Evolutionary conservation across 2,329 filamentous ascomycete genomes (phyloP).

Genomic region (Calonectria multiphialidica): DNA sequence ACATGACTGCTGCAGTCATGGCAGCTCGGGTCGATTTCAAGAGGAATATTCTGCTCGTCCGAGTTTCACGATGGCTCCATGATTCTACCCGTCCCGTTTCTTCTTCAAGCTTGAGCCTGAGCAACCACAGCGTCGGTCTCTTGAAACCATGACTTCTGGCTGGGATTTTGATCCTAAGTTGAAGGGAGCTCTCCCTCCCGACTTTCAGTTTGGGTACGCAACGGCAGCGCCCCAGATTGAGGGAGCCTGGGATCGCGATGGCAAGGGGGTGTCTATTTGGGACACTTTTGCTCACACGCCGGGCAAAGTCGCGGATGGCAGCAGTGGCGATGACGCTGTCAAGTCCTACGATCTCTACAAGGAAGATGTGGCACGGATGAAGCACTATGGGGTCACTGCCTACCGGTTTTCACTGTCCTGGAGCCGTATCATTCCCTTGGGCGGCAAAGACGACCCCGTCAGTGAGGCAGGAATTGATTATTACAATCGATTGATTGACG

Average conservation of each 20-base stretch:
- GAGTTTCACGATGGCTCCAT: neutral
- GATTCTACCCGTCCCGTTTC: neutral
- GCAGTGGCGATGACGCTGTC: slow-evolving; percentile 53
- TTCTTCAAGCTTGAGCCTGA: neutral
- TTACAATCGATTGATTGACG: slow-evolving; percentile 71
- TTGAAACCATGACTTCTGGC: slow-evolving; percentile 5
- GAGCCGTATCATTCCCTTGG: slow-evolving; percentile 74
- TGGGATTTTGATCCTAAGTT: slow-evolving; percentile 22
- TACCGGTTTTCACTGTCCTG: slow-evolving; percentile 76
- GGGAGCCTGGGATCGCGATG: slow-evolving; percentile 56
- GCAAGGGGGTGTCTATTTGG: slow-evolving; percentile 57
- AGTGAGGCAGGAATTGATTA: slow-evolving; percentile 71
- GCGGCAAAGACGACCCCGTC: slow-evolving; percentile 71
- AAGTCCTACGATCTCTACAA: slow-evolving; percentile 55
- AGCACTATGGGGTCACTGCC: slow-evolving; percentile 67
- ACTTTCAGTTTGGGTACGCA: slow-evolving; percentile 27
- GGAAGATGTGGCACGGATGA: slow-evolving; percentile 67
- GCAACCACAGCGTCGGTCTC: neutral
- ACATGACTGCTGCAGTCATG: neutral
- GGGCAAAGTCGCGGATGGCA: slow-evolving; percentile 53
- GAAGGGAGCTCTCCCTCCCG: slow-evolving; percentile 17
- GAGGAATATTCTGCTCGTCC: neutral
- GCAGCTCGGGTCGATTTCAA: neutral
- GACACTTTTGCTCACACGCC: slow-evolving; percentile 54
- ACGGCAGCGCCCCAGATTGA: slow-evolving; percentile 45